These are phyloP conservation scores for Ceratocystis eucalypticola DNA, from an alignment of 2,329 filamentous ascomycete genomes.

Conservation along the genomic window DNA sequence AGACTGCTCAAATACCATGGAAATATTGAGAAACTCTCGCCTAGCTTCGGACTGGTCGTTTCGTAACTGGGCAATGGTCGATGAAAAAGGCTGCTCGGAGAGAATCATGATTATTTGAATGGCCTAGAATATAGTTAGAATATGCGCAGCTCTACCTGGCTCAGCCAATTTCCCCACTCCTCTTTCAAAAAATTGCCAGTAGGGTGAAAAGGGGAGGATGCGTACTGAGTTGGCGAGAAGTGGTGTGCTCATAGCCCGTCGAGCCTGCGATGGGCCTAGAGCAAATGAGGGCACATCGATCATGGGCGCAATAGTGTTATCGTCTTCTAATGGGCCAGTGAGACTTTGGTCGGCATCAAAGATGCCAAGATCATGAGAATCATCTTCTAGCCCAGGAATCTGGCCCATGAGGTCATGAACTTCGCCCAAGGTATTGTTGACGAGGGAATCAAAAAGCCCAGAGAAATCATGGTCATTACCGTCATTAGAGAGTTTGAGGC, in stretches of 20 bases:
- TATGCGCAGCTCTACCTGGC: neutral
- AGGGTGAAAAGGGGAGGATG: constrained; percentile 12
- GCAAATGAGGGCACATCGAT: constrained; percentile 24
- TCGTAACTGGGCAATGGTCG: constrained; percentile 24
- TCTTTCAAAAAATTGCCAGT: neutral
- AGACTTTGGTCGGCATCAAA: constrained; percentile 26
- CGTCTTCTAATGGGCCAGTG: constrained; percentile 25
- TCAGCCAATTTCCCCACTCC: neutral
- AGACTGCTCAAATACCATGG: constrained; percentile 25
- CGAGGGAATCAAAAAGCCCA: constrained; percentile 22
- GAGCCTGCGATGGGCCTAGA: constrained; percentile 28
- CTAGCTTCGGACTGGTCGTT: constrained; percentile 26
- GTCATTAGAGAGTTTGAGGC: constrained; percentile 18
- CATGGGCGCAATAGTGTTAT: constrained; percentile 24
- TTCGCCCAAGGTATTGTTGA: constrained; percentile 31
- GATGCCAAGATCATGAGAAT: constrained; percentile 22
- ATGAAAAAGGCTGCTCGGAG: constrained; percentile 26
- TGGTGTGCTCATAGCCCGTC: constrained; percentile 29
- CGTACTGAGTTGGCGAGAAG: constrained; percentile 32
- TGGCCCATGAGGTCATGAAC: constrained; percentile 29
- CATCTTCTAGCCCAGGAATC: constrained; percentile 22
- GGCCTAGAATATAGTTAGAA: constrained; percentile 21
- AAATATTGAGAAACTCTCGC: constrained; percentile 27
- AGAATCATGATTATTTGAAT: constrained; percentile 29
- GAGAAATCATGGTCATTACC: constrained; percentile 9